phyloP scores from a whole-genome alignment of 768 basidiomycete genomes.

The Leccinum truebloodii region DNA sequence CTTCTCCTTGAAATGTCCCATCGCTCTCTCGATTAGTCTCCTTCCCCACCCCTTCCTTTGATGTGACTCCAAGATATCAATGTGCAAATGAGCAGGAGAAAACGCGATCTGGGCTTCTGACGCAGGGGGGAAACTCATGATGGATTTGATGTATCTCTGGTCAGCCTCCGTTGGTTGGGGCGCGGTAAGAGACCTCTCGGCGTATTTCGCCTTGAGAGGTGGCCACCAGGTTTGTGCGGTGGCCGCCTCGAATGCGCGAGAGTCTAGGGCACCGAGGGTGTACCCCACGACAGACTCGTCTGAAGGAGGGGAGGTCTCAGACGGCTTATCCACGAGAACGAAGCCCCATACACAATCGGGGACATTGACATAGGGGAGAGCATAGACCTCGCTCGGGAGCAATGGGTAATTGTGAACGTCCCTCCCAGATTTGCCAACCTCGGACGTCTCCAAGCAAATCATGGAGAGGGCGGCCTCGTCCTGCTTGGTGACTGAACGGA shows the following conservation, averaged over 20 bases:
- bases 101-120: slow-evolving; percentile 58
- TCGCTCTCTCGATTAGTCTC: slow-evolving; percentile 55
- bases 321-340: slow-evolving; percentile 57
- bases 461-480: slow-evolving; percentile 61
- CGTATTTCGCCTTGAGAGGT: slow-evolving; percentile 55
- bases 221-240: slow-evolving; percentile 68
- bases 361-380: slow-evolving; percentile 72
- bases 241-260: slow-evolving; percentile 60
- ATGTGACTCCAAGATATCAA: slow-evolving; percentile 66
- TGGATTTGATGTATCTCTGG: slow-evolving; percentile 33
- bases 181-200: slow-evolving; percentile 18
- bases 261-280: slow-evolving; percentile 65
- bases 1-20: slow-evolving; percentile 52
- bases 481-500: slow-evolving; percentile 55
- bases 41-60: slow-evolving; percentile 74
- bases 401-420: slow-evolving; percentile 58
- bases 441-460: slow-evolving; percentile 75
- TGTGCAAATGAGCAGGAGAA: slow-evolving; percentile 75
- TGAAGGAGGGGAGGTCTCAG: slow-evolving; percentile 22
- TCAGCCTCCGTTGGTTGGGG: slow-evolving; percentile 26
- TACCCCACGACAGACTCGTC: slow-evolving; percentile 66
- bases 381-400: slow-evolving; percentile 71
- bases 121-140: slow-evolving; percentile 41
- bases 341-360: slow-evolving; percentile 68
- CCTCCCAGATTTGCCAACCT: slow-evolving; percentile 70